These are phyloP conservation scores for Haberlea rhodopensis DNA, from an alignment of 257 asterid genomes.

Conservation along the genomic window DNA sequence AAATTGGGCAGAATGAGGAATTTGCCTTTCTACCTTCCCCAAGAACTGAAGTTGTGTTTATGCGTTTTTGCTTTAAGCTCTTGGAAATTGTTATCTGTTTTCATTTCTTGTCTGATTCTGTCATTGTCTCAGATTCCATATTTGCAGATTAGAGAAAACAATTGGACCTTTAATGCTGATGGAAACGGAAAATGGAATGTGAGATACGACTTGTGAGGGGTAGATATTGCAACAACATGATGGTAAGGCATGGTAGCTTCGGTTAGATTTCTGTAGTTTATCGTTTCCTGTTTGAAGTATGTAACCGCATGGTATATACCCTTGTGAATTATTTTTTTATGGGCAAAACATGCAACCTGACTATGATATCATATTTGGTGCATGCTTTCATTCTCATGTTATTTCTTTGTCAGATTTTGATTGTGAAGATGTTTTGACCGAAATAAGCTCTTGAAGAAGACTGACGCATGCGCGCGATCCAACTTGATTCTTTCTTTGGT, in stretches of 20 bases:
- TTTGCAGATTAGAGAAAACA: slow-evolving; percentile 74
- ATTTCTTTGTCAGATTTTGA: background rate
- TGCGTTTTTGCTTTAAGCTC: slow-evolving; percentile 4
- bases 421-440: too few relatives aligned
- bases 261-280: background rate
- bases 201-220: slow-evolving; percentile 55
- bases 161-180: slow-evolving; percentile 72
- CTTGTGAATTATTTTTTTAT: slow-evolving; percentile 16
- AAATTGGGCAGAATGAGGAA: background rate
- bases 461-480: too few relatives aligned
- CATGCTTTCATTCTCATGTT: background rate
- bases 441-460: too few relatives aligned
- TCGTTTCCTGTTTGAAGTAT: slow-evolving; percentile 6
- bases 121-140: slow-evolving; percentile 50
- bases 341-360: slow-evolving; percentile 7
- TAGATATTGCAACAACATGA: slow-evolving; percentile 6
- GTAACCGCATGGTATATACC: slow-evolving; percentile 4
- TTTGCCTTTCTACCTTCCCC: background rate
- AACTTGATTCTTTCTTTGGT: too few relatives aligned
- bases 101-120: slow-evolving; percentile 12
- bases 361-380: slow-evolving; percentile 15
- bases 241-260: slow-evolving; percentile 14
- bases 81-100: background rate
- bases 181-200: slow-evolving; percentile 65
- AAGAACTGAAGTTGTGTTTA: background rate